Evolutionary conservation across 2,329 filamentous ascomycete genomes (phyloP).

Genomic region (Ceratocystis lukuohia): DNA sequence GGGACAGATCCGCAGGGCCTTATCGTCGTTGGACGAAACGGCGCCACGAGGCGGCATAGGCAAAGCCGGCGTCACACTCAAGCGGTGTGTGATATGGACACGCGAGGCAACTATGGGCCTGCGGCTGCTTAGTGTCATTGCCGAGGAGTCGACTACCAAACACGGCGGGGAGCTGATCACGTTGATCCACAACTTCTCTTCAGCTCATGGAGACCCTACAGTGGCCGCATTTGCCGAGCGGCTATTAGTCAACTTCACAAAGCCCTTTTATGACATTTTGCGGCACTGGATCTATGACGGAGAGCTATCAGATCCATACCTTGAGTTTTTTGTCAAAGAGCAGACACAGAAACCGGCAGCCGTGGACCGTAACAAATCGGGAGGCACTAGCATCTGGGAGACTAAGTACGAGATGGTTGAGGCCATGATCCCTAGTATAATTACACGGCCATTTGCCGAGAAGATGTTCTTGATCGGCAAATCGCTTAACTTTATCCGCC

Average conservation of each 20-base stretch:
- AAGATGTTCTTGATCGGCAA: conserved; percentile 97
- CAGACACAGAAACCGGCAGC: conserved; percentile 32
- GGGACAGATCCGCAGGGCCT: conserved; percentile 72
- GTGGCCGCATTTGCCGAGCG: conserved; percentile 88
- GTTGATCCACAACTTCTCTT: conserved; percentile 83
- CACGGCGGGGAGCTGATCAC: conserved; percentile 88
- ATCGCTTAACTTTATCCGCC: conserved; percentile 93
- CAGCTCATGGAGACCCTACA: conserved; percentile 88
- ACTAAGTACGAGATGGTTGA: conserved; percentile 45
- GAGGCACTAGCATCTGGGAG: conserved; percentile 88
- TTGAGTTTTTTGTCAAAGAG: conserved; percentile 89
- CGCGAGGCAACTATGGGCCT: conserved; percentile 92
- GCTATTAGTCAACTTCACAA: conserved; percentile 70
- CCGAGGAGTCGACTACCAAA: conserved; percentile 70
- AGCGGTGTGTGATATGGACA: conserved; percentile 94
- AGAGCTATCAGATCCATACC: conserved; percentile 88
- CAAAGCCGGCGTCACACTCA: conserved; percentile 82
- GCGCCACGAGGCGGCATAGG: conserved; percentile 58
- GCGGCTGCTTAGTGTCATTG: conserved; percentile 83
- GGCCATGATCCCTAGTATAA: conserved; percentile 64
- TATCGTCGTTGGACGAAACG: conserved; percentile 57
- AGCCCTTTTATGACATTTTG: conserved; percentile 93
- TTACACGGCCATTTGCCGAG: conserved; percentile 83
- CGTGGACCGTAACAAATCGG: conserved; percentile 34
- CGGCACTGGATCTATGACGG: conserved; percentile 97